Conservation (phyloP, 2,329 filamentous ascomycete species). For the Fusarium sp. region DNA sequence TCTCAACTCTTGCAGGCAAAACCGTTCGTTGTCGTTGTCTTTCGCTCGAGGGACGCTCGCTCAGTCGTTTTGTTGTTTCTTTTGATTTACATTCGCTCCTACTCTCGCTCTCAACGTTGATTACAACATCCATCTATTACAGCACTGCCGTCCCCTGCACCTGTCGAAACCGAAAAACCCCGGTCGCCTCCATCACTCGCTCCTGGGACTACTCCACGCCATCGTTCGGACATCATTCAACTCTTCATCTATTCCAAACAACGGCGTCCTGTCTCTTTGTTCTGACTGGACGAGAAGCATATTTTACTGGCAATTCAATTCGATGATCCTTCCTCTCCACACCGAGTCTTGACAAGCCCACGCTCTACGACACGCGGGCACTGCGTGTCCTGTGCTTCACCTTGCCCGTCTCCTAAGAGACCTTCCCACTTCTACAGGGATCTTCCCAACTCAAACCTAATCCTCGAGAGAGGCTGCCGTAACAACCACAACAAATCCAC, state of each 20-base stretch:
- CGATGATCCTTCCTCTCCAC: conserved; percentile 41
- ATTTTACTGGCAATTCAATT: conserved; percentile 27
- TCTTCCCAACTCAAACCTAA: conserved; percentile 47
- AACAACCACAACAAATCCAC: conserved; percentile 49
- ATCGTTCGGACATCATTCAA: conserved; percentile 31
- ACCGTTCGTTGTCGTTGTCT: conserved; percentile 38
- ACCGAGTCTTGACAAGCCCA: conserved; percentile 38
- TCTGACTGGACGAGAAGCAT: conserved; percentile 34
- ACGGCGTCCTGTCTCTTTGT: conserved; percentile 39
- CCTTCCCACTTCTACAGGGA: conserved; percentile 47
- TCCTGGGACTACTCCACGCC: conserved; percentile 44
- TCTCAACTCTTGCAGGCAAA: conserved; percentile 30
- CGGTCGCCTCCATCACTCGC: conserved; percentile 39
- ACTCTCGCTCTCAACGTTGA: conserved; percentile 33
- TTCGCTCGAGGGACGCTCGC: conserved; percentile 25
- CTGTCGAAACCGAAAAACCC: conserved; percentile 41
- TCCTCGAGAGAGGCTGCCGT: conserved; percentile 41
- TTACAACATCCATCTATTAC: conserved; percentile 18
- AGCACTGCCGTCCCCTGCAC: conserved; percentile 34
- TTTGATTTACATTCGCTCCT: conserved; percentile 25
- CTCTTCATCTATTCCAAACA: conserved; percentile 47
- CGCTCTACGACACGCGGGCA: conserved; percentile 30
- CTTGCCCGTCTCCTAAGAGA: conserved; percentile 48
- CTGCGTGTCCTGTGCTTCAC: conserved; percentile 40
- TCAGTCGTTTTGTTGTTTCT: conserved; percentile 31